A percentile compares a stretch with the other conserved stretches of the same genome.
These are phyloP conservation scores for Sinapis alba DNA, from an alignment of 441 rosid genomes.

Conservation along the genomic window DNA sequence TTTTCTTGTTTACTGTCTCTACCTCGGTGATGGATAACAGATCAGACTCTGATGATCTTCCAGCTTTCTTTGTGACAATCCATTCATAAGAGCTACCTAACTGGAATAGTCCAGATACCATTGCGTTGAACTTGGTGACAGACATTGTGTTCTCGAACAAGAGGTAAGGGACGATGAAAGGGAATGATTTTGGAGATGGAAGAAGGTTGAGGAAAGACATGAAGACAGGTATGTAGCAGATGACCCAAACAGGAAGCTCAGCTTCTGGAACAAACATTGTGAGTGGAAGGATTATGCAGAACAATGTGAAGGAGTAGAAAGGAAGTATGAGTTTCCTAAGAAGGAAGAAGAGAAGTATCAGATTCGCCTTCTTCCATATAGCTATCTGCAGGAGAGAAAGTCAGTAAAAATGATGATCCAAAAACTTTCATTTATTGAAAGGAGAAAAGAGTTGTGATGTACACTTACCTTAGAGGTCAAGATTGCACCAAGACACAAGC, in stretches of 20 bases:
- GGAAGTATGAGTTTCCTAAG: constrained; percentile 90
- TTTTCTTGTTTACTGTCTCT: constrained; percentile 52
- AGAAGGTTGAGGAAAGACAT: constrained; percentile 89
- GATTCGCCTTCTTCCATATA: constrained; percentile 84
- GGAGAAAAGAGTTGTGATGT: neutral
- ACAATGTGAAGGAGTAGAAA: constrained; percentile 89
- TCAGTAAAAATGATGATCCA: neutral
- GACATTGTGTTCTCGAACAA: constrained; percentile 98
- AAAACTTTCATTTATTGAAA: neutral
- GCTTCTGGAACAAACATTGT: constrained; percentile 94
- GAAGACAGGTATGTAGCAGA: constrained; percentile 78
- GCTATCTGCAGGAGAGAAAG: constrained; percentile 67
- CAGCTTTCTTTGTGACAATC: constrained; percentile 95
- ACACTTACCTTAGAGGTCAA: constrained; percentile 70
- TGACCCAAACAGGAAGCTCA: constrained; percentile 88
- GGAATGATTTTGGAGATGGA: constrained; percentile 78
- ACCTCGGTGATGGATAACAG: constrained; percentile 64
- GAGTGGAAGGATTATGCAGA: constrained; percentile 89
- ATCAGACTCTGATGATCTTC: constrained; percentile 81
- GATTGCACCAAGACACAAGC: constrained; percentile 85
- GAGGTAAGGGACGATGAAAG: constrained; percentile 90
- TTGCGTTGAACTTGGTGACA: constrained; percentile 87
- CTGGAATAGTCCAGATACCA: constrained; percentile 87
- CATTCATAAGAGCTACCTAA: constrained; percentile 90
- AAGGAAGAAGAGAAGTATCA: constrained; percentile 80